These are phyloP conservation scores for Lathyrus sativus DNA, from an alignment of 306 rosid genomes.

Conservation along the genomic window DNA sequence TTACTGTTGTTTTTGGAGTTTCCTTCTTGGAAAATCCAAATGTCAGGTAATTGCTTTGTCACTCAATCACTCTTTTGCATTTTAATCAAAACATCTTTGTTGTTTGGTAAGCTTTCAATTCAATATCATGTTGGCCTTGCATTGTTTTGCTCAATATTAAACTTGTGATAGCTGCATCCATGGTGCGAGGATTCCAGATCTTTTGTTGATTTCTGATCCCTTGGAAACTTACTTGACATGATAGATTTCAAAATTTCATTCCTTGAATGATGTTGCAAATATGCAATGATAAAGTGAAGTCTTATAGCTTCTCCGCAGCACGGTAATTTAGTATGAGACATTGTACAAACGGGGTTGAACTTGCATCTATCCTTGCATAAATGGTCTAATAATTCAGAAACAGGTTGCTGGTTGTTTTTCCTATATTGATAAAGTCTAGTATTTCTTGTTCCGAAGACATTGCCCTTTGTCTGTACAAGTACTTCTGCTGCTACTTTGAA, in stretches of 20 bases:
- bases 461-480: too few relatives aligned
- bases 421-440: too few relatives aligned
- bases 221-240: background rate
- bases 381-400: too few relatives aligned
- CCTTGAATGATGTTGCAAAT: background rate
- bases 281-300: conserved; percentile 1
- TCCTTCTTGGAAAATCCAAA: background rate
- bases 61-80: background rate
- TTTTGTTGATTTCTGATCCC: background rate
- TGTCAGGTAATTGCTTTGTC: background rate
- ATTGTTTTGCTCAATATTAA: background rate
- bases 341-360: too few relatives aligned
- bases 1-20: background rate
- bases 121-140: background rate
- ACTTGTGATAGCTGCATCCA: background rate
- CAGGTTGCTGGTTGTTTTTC: too few relatives aligned
- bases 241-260: background rate
- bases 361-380: too few relatives aligned
- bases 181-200: background rate
- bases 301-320: too few relatives aligned
- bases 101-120: background rate
- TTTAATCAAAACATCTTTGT: background rate
- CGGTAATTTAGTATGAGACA: too few relatives aligned
- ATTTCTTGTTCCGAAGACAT: too few relatives aligned
- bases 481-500: too few relatives aligned